These are phyloP conservation scores for Anisodus acutangulus DNA, from an alignment of 257 asterid genomes.

Conservation along the genomic window DNA sequence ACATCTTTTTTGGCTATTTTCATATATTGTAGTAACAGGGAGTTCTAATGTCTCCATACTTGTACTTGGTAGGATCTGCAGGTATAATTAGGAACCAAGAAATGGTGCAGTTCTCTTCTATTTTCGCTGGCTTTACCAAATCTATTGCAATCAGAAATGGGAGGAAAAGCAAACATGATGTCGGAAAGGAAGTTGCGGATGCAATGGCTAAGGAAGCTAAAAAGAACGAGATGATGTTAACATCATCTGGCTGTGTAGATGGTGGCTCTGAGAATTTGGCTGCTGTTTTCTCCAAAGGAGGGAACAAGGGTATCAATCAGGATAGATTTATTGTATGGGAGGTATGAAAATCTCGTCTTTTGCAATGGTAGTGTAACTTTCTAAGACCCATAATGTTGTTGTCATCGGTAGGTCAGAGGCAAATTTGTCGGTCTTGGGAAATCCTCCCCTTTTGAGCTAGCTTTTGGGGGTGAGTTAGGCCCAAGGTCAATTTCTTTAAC, in stretches of 20 bases:
- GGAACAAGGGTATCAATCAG: conserved; percentile 76
- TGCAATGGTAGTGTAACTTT: not conserved
- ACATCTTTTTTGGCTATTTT: not conserved
- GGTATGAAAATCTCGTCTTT: conserved; percentile 43
- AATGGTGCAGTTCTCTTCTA: conserved; percentile 69
- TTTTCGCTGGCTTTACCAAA: conserved; percentile 62
- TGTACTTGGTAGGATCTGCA: not conserved
- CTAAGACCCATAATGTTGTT: not conserved
- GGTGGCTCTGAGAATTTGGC: conserved; percentile 39
- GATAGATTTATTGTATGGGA: conserved; percentile 68
- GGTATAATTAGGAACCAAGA: not conserved
- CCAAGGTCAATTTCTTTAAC: no score
- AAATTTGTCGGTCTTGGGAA: no score
- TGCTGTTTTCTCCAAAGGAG: conserved; percentile 58
- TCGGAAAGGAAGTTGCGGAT: conserved; percentile 52
- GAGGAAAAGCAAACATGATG: conserved; percentile 50
- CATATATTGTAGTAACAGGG: not conserved
- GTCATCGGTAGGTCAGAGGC: no score
- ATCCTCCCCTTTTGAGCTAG: no score
- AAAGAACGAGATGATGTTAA: conserved; percentile 56
- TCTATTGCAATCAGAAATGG: conserved; percentile 49
- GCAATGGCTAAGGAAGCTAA: conserved; percentile 64
- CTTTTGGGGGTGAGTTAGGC: no score
- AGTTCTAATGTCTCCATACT: not conserved
- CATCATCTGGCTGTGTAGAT: conserved; percentile 56